Conservation (phyloP, 352 stramenopile species). For the Globisporangium paroecandrum region DNA sequence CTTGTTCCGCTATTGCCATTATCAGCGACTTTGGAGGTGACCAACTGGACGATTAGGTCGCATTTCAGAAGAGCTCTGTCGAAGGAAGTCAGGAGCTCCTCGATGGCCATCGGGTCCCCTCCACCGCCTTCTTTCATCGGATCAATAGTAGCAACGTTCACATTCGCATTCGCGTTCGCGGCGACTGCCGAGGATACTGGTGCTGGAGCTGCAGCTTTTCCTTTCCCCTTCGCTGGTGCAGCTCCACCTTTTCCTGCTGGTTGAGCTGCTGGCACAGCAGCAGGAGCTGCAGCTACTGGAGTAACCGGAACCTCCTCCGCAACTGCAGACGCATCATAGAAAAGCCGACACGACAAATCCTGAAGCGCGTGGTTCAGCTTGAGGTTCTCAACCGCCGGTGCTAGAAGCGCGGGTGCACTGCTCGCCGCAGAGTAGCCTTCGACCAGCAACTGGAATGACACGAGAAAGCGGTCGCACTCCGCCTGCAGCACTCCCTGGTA, state of each 20-base stretch:
- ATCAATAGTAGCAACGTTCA: not conserved
- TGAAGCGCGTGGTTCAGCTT: slow-evolving; percentile 20
- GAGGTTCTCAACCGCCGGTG: slow-evolving; percentile 30
- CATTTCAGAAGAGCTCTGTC: slow-evolving; percentile 42
- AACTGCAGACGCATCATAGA: slow-evolving; percentile 29
- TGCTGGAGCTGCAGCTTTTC: slow-evolving; percentile 26
- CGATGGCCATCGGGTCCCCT: slow-evolving; percentile 28
- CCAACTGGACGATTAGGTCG: slow-evolving; percentile 37
- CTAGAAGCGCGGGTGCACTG: slow-evolving; percentile 27
- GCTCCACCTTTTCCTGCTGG: slow-evolving; percentile 21
- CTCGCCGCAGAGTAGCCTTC: slow-evolving; percentile 52
- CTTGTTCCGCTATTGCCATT: not conserved
- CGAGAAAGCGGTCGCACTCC: slow-evolving; percentile 71
- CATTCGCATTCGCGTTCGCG: slow-evolving; percentile 15
- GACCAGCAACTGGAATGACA: slow-evolving; percentile 52
- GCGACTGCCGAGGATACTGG: slow-evolving; percentile 17
- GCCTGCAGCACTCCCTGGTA: slow-evolving; percentile 61
- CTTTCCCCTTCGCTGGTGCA: slow-evolving; percentile 33
- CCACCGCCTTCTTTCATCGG: slow-evolving; percentile 14
- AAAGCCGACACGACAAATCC: slow-evolving; percentile 40
- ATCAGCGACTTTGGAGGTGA: slow-evolving; percentile 15
- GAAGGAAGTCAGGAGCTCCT: slow-evolving; percentile 44
- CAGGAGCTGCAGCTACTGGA: slow-evolving; percentile 11
- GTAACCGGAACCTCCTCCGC: slow-evolving; percentile 17
- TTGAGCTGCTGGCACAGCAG: not conserved